Conservation (phyloP, 805 yeast species). For the Saturnispora halmiae region DNA sequence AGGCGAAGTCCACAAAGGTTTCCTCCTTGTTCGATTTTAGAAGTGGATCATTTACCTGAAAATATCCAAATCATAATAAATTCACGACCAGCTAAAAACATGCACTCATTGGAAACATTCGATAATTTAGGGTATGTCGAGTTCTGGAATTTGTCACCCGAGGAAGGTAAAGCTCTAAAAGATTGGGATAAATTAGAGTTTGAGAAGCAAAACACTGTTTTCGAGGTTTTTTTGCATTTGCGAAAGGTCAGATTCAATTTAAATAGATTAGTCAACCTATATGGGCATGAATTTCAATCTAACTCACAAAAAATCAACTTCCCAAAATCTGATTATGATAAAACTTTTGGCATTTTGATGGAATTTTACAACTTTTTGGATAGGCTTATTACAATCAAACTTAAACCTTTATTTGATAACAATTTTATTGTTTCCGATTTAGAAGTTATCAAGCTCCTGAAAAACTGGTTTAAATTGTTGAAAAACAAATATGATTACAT, state of each 20-base stretch:
- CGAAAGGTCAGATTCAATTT: constrained; percentile 22
- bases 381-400: constrained; percentile 18
- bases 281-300: constrained; percentile 22
- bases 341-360: constrained; percentile 23
- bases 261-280: constrained; percentile 22
- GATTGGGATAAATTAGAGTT: constrained; percentile 24
- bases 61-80: constrained; percentile 21
- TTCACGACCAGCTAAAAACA: constrained; percentile 21
- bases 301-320: constrained; percentile 9
- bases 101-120: constrained; percentile 19
- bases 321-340: constrained; percentile 20
- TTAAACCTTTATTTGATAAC: constrained; percentile 25
- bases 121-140: constrained; percentile 21
- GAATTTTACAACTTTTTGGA: constrained; percentile 22
- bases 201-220: constrained; percentile 25
- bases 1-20: neutral
- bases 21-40: too few species aligned
- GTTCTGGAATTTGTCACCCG: constrained; percentile 24
- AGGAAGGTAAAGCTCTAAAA: constrained; percentile 18
- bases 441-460: constrained; percentile 19
- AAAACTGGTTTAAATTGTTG: constrained; percentile 23
- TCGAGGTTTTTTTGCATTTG: constrained; percentile 23
- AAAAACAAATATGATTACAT: constrained; percentile 22
- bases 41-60: too few species aligned
- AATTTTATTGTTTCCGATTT: constrained; percentile 24